phyloP scores from a whole-genome alignment of 305 asterid species.

The Solanum aculeatissimum region DNA sequence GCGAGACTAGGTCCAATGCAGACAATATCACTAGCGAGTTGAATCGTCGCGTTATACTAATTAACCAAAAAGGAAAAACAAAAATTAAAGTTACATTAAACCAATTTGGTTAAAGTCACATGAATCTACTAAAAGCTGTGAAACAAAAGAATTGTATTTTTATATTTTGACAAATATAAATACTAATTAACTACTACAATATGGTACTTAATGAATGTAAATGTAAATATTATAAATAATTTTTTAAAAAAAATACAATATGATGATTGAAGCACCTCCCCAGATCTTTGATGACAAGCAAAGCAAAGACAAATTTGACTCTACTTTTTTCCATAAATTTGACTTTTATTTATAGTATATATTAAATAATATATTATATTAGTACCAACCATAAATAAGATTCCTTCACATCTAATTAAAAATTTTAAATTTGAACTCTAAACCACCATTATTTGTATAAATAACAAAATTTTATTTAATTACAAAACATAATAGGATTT shows the following conservation, averaged over 20 bases:
- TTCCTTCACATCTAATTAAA: no score
- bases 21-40: no score
- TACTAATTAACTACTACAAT: not conserved
- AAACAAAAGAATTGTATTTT: not conserved
- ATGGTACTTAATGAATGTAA: not conserved
- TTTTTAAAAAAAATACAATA: not conserved
- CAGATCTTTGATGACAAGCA: conserved; percentile 3
- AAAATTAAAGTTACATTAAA: not conserved
- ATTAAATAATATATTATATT: no score
- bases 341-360: not conserved
- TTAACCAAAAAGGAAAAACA: not conserved
- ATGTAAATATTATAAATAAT: not conserved
- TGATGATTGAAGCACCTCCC: not conserved
- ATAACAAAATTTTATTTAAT: no score
- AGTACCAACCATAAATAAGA: no score
- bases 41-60: no score
- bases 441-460: no score
- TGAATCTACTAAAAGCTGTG: not conserved
- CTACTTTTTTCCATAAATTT: not conserved
- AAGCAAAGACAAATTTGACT: conserved; percentile 2
- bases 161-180: not conserved
- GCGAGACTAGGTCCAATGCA: no score
- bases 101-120: not conserved
- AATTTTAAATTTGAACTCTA: no score
- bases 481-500: not conserved